Percentiles rank a stretch among this genome's conserved stretches.
Evolutionary conservation across 805 yeast species (phyloP).

Genomic region (Suhomyces pyralidae): DNA sequence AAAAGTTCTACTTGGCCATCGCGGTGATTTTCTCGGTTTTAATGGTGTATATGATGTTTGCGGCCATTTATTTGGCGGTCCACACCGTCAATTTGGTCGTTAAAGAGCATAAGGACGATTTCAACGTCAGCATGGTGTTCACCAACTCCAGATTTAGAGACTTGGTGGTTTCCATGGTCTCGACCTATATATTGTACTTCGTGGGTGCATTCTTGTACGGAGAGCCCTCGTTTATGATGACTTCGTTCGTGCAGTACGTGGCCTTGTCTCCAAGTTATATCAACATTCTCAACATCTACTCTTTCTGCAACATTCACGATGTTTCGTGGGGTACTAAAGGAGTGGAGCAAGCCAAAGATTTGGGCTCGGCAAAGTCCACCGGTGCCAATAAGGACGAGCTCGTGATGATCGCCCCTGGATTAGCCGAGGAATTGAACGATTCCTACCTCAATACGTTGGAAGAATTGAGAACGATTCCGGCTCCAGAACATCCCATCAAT

Average conservation of each 20-base stretch:
- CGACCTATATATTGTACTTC: slow-evolving; percentile 81
- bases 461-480: slow-evolving; percentile 45
- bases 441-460: slow-evolving; percentile 65
- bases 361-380: slow-evolving; percentile 77
- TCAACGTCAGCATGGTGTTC: slow-evolving; percentile 48
- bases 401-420: slow-evolving; percentile 59
- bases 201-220: slow-evolving; percentile 75
- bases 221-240: slow-evolving; percentile 91
- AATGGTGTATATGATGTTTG: slow-evolving; percentile 87
- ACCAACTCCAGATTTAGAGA: slow-evolving; percentile 76
- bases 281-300: slow-evolving; percentile 88
- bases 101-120: slow-evolving; percentile 39
- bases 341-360: slow-evolving; percentile 58
- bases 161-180: slow-evolving; percentile 76
- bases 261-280: slow-evolving; percentile 85
- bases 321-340: slow-evolving; percentile 98
- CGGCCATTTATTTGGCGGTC: slow-evolving; percentile 78
- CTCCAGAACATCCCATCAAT: slow-evolving; percentile 30
- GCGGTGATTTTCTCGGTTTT: slow-evolving; percentile 79
- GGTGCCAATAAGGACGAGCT: slow-evolving; percentile 35
- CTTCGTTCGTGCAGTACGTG: slow-evolving; percentile 81
- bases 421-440: slow-evolving; percentile 70
- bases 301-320: slow-evolving; percentile 95
- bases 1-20: slow-evolving; percentile 68
- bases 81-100: slow-evolving; percentile 61